Evolutionary conservation across 768 basidiomycete species (phyloP), one percentile per base, ranked within the genome.

Genomic region (Suillus weaverae): DNA sequence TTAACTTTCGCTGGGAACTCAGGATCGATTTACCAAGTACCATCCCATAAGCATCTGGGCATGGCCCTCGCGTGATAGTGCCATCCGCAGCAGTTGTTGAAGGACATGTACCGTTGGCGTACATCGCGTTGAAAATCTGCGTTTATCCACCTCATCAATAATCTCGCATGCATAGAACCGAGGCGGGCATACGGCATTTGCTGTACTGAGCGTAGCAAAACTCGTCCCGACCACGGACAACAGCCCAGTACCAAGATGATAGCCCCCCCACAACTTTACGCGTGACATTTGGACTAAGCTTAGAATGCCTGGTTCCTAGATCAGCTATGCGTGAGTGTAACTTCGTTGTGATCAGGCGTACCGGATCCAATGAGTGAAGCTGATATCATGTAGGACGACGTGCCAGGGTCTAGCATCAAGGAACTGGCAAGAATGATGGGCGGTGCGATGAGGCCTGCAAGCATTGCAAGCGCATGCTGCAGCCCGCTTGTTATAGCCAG

Each of bases 181-280:
- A 54, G 32, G 11, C 38, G 14, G 3, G 76, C 86, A 3, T 66
- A 89, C 89, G 4, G 89, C 82, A 70, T 84, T 83, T 1, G 89
- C 91, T 1, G 90, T 90, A 54, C 87, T 89, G 14, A 94, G 80
- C 0, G 91, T 92, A 5, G 91, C 84, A 70, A 94, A 93, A 70
- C 88, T 90, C 1, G 89, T 91, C 20, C 92, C 93, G 6, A 94
- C 91, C 20, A 94, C 91, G 8, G 87, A 88, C 62, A 95, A 81
- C 22, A 94, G 76, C 0, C 93, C 93, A n/a, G 91, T 92, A 3
- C 91, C 90, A 20, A 93, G 80, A 66, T 86, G 87, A 69, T 91
- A 92, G 1, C 85, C 81, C 16, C 79, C 74, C 66, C 84, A 88
- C 1, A 94, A 79, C 43, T 76, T 82, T 48, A 90, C 68, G 2